Evolutionary conservation across 208 protist genomes (phyloP).

Genomic region (Leptomonas pyrrhocoris): DNA sequence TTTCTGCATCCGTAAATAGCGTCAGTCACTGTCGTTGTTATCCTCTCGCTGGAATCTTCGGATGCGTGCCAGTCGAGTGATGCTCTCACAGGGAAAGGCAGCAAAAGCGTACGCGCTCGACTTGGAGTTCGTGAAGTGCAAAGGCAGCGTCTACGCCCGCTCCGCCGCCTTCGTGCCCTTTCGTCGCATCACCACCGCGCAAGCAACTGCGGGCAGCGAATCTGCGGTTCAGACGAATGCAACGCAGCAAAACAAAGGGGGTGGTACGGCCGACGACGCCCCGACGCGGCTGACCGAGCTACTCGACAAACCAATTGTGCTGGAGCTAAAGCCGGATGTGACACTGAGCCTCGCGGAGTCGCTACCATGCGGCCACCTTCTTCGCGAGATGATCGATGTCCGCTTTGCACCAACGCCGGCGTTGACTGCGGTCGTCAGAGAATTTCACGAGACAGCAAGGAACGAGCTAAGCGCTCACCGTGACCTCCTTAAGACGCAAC

Average conservation of each 20-base stretch:
- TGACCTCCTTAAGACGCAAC: constrained; percentile 10
- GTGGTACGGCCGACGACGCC: background rate
- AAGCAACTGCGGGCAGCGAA: no score
- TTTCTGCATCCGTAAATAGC: no score
- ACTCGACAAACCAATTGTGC: constrained; percentile 27
- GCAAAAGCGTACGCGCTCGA: constrained; percentile 49
- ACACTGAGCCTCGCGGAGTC: constrained; percentile 61
- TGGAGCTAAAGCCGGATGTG: constrained; percentile 39
- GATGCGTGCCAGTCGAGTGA: constrained; percentile 9
- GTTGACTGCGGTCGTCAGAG: constrained; percentile 33
- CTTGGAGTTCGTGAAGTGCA: constrained; percentile 77
- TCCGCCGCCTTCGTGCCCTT: constrained; percentile 77
- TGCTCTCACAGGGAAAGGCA: background rate
- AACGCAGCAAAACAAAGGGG: background rate
- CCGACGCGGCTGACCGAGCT: constrained; percentile 15
- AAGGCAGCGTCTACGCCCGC: constrained; percentile 40
- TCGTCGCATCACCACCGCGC: background rate
- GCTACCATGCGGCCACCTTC: constrained; percentile 68
- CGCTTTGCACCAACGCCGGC: constrained; percentile 31
- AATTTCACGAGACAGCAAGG: constrained; percentile 13
- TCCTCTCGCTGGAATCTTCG: background rate
- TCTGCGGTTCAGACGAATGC: background rate
- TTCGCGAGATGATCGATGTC: constrained; percentile 34
- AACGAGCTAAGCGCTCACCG: constrained; percentile 11
- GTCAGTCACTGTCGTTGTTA: no score